Percentiles rank a stretch among this genome's conserved stretches.
These are phyloP conservation scores for Suhomyces yuchorum DNA, from an alignment of 1,139 yeast genomes.

Conservation along the genomic window DNA sequence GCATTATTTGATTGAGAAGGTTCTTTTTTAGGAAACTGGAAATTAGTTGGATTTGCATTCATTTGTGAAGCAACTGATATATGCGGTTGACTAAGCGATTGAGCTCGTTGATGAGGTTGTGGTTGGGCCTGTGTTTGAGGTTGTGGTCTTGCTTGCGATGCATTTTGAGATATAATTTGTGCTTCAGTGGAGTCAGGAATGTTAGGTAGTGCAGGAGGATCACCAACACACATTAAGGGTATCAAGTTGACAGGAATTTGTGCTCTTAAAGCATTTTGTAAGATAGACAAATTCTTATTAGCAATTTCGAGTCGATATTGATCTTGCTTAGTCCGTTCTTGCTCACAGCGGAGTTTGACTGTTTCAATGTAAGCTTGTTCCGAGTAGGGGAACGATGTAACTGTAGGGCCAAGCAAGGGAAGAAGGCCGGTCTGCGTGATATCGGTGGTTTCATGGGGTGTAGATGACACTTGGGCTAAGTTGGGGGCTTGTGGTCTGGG, in stretches of 20 bases:
- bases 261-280: constrained; percentile 62
- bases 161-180: constrained; percentile 1
- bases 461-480: background rate
- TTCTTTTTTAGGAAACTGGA: background rate
- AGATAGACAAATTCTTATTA: constrained; percentile 58
- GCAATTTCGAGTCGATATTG: constrained; percentile 68
- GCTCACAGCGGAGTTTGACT: constrained; percentile 67
- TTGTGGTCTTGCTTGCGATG: background rate
- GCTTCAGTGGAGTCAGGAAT: constrained; percentile 3
- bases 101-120: background rate
- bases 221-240: constrained; percentile 59
- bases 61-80: background rate
- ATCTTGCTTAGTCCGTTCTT: constrained; percentile 84
- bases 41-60: background rate
- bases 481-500: constrained; percentile 2
- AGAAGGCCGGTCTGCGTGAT: constrained; percentile 25
- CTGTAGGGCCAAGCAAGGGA: constrained; percentile 54
- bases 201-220: constrained; percentile 5
- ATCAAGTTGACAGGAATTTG: constrained; percentile 70
- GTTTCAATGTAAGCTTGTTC: constrained; percentile 67
- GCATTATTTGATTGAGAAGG: background rate
- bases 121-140: background rate
- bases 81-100: background rate
- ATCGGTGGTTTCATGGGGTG: constrained; percentile 4
- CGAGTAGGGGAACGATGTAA: constrained; percentile 57